Conservation (phyloP, 768 basidiomycete genomes). For the Agrocybe chaxingu region DNA sequence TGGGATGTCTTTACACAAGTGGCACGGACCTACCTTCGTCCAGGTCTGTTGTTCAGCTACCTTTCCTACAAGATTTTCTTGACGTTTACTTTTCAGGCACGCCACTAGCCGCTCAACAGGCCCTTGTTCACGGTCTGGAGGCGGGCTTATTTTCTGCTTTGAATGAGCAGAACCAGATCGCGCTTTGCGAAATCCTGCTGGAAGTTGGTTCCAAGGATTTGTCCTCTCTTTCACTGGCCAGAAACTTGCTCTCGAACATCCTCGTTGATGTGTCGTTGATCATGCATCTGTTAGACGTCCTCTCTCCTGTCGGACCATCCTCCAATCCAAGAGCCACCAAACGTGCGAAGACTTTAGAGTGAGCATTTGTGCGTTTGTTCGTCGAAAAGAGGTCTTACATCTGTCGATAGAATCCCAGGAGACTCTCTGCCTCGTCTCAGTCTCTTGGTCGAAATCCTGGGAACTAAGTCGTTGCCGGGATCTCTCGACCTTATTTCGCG, state of each 20-base stretch:
- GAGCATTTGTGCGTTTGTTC: constrained; percentile 15
- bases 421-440: constrained; percentile 46
- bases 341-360: constrained; percentile 61
- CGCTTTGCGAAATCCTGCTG: constrained; percentile 56
- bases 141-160: constrained; percentile 56
- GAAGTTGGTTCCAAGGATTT: constrained; percentile 44
- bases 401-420: constrained; percentile 27
- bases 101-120: constrained; percentile 31
- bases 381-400: not conserved
- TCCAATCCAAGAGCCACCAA: constrained; percentile 54
- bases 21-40: constrained; percentile 40
- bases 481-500: constrained; percentile 69
- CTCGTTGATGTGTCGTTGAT: constrained; percentile 52
- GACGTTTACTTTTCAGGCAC: constrained; percentile 29
- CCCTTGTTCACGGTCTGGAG: constrained; percentile 44
- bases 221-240: constrained; percentile 47
- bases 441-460: constrained; percentile 68
- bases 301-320: constrained; percentile 44
- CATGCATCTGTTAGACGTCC: constrained; percentile 42
- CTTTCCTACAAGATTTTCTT: not conserved
- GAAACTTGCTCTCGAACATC: constrained; percentile 45
- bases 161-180: constrained; percentile 47
- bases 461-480: constrained; percentile 59
- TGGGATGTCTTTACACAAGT: constrained; percentile 53
- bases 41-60: constrained; percentile 33